These are phyloP conservation scores for Yamadazyma scolyti DNA, from an alignment of 805 yeast genomes.

Conservation along the genomic window DNA sequence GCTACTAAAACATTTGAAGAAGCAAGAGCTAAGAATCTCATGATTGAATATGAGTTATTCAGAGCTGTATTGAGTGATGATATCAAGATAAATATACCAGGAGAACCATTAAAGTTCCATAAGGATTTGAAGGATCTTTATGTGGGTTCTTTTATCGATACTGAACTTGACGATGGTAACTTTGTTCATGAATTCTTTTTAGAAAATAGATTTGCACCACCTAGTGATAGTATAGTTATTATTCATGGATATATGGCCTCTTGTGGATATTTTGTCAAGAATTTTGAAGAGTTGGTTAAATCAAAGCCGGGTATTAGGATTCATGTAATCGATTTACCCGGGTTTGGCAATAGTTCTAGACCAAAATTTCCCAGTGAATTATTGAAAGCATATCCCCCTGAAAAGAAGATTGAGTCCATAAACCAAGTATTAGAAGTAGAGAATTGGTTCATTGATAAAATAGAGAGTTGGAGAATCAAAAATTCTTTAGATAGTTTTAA, in stretches of 20 bases:
- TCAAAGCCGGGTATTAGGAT: conserved; percentile 28
- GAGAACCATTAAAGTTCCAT: conserved; percentile 4
- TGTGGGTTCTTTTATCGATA: conserved; percentile 25
- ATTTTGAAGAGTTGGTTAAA: conserved; percentile 28
- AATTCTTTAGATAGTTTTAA: conserved; percentile 23
- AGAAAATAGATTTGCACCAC: conserved; percentile 13
- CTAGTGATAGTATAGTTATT: conserved; percentile 18
- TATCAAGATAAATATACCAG: conserved; percentile 21
- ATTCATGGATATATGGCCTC: conserved; percentile 47
- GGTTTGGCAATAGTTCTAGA: conserved; percentile 41
- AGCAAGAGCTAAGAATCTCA: conserved; percentile 22
- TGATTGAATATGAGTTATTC: conserved; percentile 32
- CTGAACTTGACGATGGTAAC: conserved; percentile 22
- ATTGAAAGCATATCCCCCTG: conserved; percentile 18
- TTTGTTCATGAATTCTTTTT: conserved; percentile 36
- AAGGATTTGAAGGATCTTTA: conserved; percentile 2
- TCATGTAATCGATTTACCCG: conserved; percentile 40
- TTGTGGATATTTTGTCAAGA: conserved; percentile 37
- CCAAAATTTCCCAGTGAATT: conserved; percentile 33
- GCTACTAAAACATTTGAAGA: conserved; percentile 4
- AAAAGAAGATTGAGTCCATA: conserved; percentile 20
- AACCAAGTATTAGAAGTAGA: conserved; percentile 30
- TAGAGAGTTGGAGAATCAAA: conserved; percentile 33
- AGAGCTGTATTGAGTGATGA: conserved; percentile 29
- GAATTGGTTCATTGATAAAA: conserved; percentile 38